phyloP scores from a whole-genome alignment of 1,284 basidiomycete genomes.

The Sporisorium reilianum region DNA sequence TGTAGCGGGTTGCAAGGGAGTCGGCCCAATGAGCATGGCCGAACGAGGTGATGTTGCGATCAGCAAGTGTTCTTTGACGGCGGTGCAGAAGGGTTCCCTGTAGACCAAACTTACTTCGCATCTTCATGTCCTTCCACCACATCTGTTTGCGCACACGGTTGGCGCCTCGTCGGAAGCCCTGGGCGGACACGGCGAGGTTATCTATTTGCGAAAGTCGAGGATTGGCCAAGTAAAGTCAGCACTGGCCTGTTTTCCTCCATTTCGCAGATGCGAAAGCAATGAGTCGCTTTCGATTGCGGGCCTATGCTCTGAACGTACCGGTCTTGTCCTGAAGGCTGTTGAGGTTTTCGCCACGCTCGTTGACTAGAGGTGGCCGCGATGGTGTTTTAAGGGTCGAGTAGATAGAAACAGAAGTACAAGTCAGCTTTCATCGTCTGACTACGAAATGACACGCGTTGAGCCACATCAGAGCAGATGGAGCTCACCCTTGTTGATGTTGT shows the following conservation, averaged over 20 bases:
- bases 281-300: not conserved
- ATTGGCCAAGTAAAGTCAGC: slow-evolving; percentile 6
- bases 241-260: not conserved
- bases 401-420: slow-evolving; percentile 1
- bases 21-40: not conserved
- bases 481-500: slow-evolving; percentile 78
- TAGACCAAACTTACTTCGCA: slow-evolving; percentile 45
- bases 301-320: slow-evolving; percentile 75
- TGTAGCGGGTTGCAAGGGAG: slow-evolving; percentile 2
- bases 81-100: not conserved
- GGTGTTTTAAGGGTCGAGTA: not conserved
- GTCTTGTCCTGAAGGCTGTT: slow-evolving; percentile 98
- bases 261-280: not conserved
- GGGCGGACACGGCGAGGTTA: slow-evolving; percentile 96
- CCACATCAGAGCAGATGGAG: too few species aligned
- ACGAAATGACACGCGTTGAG: too few species aligned
- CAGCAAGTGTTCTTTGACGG: not conserved
- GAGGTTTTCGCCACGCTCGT: slow-evolving; percentile 92
- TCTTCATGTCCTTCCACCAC: slow-evolving; percentile 70
- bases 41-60: not conserved
- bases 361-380: slow-evolving; percentile 74
- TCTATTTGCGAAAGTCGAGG: slow-evolving; percentile 73
- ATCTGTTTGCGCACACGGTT: slow-evolving; percentile 97
- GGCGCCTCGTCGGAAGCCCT: slow-evolving; percentile 96
- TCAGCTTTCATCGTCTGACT: too few species aligned